These are phyloP conservation scores for Anthracocystis panici-leucophaei DNA, from an alignment of 1,284 basidiomycete genomes.

Conservation along the genomic window DNA sequence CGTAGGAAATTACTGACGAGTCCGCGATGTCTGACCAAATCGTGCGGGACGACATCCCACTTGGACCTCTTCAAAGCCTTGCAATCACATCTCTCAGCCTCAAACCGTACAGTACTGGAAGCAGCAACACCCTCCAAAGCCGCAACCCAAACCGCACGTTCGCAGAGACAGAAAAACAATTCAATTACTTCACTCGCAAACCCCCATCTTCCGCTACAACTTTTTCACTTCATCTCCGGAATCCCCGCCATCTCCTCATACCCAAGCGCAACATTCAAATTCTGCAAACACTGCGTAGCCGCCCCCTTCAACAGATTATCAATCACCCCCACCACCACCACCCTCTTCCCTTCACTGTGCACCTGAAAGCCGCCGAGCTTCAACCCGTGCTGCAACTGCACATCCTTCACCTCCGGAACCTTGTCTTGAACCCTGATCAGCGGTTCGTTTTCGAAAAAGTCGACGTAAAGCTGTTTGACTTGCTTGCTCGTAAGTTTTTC, in stretches of 20 bases:
- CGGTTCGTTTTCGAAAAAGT: slow-evolving; percentile 80
- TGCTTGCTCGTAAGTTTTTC: slow-evolving; percentile 78
- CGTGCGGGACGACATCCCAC: too few species aligned
- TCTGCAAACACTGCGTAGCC: slow-evolving; percentile 97
- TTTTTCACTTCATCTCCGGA: slow-evolving; percentile 58
- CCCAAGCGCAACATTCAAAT: slow-evolving; percentile 92
- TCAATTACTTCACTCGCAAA: background rate
- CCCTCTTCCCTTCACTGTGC: slow-evolving; percentile 85
- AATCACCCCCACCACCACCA: slow-evolving; percentile 81
- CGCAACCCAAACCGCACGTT: too few species aligned
- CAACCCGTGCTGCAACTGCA: slow-evolving; percentile 87
- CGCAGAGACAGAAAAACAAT: too few species aligned
- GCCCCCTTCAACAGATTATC: slow-evolving; percentile 98
- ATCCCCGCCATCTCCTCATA: slow-evolving; percentile 92
- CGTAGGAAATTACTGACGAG: too few species aligned
- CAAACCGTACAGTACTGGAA: too few species aligned
- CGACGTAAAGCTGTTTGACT: slow-evolving; percentile 80
- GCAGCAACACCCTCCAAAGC: too few species aligned
- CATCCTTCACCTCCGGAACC: slow-evolving; percentile 82
- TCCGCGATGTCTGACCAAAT: too few species aligned
- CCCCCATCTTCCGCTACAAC: too few species aligned
- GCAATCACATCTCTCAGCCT: too few species aligned
- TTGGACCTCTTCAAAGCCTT: too few species aligned
- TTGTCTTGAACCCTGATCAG: slow-evolving; percentile 78
- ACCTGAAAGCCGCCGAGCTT: slow-evolving; percentile 93